Evolutionary conservation across 148 eudicot species (phyloP).

Genomic region (Silene conica): DNA sequence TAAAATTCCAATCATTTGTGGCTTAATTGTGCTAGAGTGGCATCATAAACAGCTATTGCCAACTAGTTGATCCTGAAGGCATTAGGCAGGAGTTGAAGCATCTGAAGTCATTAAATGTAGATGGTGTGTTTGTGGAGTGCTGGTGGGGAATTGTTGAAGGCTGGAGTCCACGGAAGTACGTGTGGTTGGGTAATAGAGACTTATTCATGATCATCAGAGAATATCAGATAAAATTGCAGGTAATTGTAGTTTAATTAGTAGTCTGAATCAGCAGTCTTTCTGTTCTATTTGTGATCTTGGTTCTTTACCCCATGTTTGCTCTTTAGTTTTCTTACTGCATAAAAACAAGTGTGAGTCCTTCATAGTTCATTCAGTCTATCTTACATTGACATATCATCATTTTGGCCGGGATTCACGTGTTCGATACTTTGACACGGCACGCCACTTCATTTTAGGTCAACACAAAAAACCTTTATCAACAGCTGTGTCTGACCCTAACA

Average conservation of each 20-base stretch:
- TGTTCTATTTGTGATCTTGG: background rate
- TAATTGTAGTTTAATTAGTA: constrained; percentile 18
- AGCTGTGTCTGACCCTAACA: too few species aligned
- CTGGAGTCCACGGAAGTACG: constrained; percentile 54
- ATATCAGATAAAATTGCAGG: constrained; percentile 61
- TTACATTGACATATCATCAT: too few species aligned
- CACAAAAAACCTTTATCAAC: too few species aligned
- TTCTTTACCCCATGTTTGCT: background rate
- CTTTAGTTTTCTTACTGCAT: background rate
- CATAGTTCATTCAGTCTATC: too few species aligned
- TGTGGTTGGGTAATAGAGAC: constrained; percentile 65
- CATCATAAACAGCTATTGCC: constrained; percentile 63
- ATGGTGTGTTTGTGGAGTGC: constrained; percentile 56
- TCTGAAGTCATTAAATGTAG: constrained; percentile 57
- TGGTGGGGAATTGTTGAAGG: constrained; percentile 87
- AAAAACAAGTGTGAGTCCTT: background rate
- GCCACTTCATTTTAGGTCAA: too few species aligned
- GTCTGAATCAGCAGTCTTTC: background rate
- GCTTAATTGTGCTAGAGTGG: constrained; percentile 45
- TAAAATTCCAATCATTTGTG: constrained; percentile 12
- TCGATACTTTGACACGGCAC: too few species aligned
- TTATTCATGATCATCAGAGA: constrained; percentile 56
- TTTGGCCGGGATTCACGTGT: too few species aligned
- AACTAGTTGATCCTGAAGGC: constrained; percentile 62
- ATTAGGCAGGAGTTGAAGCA: constrained; percentile 50